phyloP scores from a whole-genome alignment of 805 yeast genomes.

The Candida argentea region DNA sequence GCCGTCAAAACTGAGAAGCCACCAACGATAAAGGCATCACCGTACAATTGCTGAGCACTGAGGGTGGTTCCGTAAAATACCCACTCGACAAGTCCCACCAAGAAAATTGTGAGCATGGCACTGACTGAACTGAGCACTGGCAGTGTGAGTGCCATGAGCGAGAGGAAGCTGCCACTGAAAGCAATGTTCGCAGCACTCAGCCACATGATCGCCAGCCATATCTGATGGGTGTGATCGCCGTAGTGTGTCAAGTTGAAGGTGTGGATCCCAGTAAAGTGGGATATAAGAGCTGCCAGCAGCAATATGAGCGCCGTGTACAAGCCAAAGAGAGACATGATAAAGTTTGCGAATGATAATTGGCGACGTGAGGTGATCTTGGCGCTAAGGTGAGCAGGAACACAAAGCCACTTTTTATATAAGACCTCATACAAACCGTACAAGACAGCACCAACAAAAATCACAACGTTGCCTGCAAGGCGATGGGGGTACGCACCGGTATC shows the following conservation, averaged over 20 bases:
- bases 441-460: slow-evolving; percentile 66
- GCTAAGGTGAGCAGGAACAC: slow-evolving; percentile 54
- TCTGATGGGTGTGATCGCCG: slow-evolving; percentile 23
- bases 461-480: slow-evolving; percentile 56
- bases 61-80: slow-evolving; percentile 49
- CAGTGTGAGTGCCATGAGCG: slow-evolving; percentile 73
- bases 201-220: slow-evolving; percentile 36
- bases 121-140: slow-evolving; percentile 72
- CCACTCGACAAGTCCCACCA: slow-evolving; percentile 76
- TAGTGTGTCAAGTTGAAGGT: slow-evolving; percentile 43
- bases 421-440: slow-evolving; percentile 80
- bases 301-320: slow-evolving; percentile 40
- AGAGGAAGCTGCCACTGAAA: slow-evolving; percentile 63
- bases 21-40: slow-evolving; percentile 56
- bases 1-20: slow-evolving; percentile 61
- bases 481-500: slow-evolving; percentile 37
- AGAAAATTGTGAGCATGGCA: slow-evolving; percentile 62
- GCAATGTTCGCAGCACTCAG: slow-evolving; percentile 55
- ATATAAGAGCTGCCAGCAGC: slow-evolving; percentile 36
- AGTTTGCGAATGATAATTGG: slow-evolving; percentile 74
- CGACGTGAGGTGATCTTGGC: slow-evolving; percentile 41
- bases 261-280: slow-evolving; percentile 47
- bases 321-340: slow-evolving; percentile 63
- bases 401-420: slow-evolving; percentile 60
- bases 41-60: slow-evolving; percentile 47